phyloP scores from a whole-genome alignment of 2,329 filamentous ascomycete genomes.

The Cercospora sp. region DNA sequence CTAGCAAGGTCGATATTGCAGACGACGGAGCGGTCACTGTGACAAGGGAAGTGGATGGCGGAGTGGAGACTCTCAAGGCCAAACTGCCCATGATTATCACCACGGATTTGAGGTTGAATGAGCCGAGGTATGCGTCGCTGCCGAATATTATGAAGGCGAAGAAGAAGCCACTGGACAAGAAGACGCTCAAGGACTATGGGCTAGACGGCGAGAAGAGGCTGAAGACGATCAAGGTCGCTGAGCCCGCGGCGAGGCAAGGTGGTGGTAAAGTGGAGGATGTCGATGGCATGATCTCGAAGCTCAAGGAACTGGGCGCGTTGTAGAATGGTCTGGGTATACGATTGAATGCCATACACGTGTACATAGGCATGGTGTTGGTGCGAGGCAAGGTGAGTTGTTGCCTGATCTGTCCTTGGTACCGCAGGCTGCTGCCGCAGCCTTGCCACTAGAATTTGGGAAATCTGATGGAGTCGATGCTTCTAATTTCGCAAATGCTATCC shows the following conservation, averaged over 20 bases:
- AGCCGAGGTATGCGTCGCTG: slow-evolving; percentile 90
- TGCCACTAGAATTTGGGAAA: slow-evolving; percentile 1
- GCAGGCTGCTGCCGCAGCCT: slow-evolving; percentile 5
- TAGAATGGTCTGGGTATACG: slow-evolving; percentile 45
- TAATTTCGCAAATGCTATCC: background rate
- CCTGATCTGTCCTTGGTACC: slow-evolving; percentile 8
- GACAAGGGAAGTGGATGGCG: slow-evolving; percentile 90
- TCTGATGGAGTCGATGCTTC: background rate
- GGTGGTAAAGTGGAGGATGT: slow-evolving; percentile 98
- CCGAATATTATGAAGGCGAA: slow-evolving; percentile 99
- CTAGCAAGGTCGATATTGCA: slow-evolving; percentile 76
- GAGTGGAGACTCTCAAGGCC: slow-evolving; percentile 82
- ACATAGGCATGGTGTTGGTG: slow-evolving; percentile 10
- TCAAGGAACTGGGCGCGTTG: slow-evolving; percentile 94
- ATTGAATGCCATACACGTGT: slow-evolving; percentile 12
- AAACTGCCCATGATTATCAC: slow-evolving; percentile 92
- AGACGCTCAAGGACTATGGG: slow-evolving; percentile 78
- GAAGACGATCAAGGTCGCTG: slow-evolving; percentile 86
- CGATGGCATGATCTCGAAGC: slow-evolving; percentile 85
- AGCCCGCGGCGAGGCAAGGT: slow-evolving; percentile 83
- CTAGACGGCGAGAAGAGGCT: slow-evolving; percentile 73
- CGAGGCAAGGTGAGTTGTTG: slow-evolving; percentile 10
- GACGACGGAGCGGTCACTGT: slow-evolving; percentile 69
- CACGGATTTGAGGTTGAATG: slow-evolving; percentile 90
- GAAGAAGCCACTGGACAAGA: slow-evolving; percentile 98